A percentile compares a stretch with the other conserved stretches of the same genome.
Evolutionary conservation across 2,329 filamentous ascomycete genomes (phyloP).

Genomic region (Akanthomyces lecanii): DNA sequence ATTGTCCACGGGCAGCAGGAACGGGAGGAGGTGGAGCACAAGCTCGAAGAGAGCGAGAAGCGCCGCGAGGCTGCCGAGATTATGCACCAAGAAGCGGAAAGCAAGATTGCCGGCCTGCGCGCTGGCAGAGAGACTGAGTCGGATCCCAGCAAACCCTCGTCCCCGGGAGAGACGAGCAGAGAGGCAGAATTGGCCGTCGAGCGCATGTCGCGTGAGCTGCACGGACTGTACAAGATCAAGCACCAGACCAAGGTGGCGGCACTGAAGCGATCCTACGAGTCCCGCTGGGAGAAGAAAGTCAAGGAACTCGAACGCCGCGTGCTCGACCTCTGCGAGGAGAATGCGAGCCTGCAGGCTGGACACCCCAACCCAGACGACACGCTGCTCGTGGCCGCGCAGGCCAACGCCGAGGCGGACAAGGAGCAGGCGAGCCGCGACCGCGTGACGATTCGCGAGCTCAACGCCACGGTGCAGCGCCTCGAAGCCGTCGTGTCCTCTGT

Average conservation of each 20-base stretch:
- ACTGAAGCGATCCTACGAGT: conserved; percentile 79
- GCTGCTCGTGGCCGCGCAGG: conserved; percentile 25
- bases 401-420: conserved; percentile 46
- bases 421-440: conserved; percentile 60
- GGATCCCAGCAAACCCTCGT: not conserved
- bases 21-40: conserved; percentile 70
- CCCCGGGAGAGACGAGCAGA: conserved; percentile 24
- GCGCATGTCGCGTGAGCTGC: conserved; percentile 89
- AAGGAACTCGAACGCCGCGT: conserved; percentile 71
- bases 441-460: conserved; percentile 63
- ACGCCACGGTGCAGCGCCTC: conserved; percentile 71
- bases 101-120: conserved; percentile 69
- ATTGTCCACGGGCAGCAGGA: conserved; percentile 75
- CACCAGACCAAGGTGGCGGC: conserved; percentile 94
- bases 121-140: conserved; percentile 51
- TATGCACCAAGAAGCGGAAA: conserved; percentile 71
- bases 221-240: conserved; percentile 92
- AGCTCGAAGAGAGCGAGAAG: conserved; percentile 73
- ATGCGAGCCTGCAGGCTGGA: conserved; percentile 65
- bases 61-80: conserved; percentile 69
- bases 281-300: conserved; percentile 83
- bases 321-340: conserved; percentile 65
- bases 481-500: conserved; percentile 68
- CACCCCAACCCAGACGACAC: conserved; percentile 49
- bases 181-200: conserved; percentile 85